Evolutionary conservation across 2,329 filamentous ascomycete genomes (phyloP).

Genomic region (Knufia petricola): DNA sequence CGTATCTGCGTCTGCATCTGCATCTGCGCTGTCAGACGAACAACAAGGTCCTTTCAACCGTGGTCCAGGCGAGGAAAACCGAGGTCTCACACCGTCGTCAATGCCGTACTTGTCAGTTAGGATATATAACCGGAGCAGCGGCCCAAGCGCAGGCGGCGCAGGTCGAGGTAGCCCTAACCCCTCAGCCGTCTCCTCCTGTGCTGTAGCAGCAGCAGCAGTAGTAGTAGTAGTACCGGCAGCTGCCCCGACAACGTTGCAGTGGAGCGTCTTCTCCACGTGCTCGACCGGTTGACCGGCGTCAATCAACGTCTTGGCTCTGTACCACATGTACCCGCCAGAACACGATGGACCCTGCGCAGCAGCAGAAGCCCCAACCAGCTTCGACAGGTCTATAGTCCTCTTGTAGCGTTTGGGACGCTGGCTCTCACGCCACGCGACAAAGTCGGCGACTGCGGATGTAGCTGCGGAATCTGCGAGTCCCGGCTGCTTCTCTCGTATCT

Average conservation of each 20-base stretch:
- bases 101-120: slow-evolving; percentile 15
- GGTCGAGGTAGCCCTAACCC: background rate
- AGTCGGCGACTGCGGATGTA: background rate
- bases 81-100: background rate
- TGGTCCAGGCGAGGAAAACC: too few relatives aligned
- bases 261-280: background rate
- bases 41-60: too few relatives aligned
- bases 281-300: too few relatives aligned
- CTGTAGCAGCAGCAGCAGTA: too few relatives aligned
- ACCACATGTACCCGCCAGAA: too few relatives aligned
- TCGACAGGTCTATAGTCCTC: background rate
- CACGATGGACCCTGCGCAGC: background rate
- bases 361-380: background rate
- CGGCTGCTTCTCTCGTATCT: background rate
- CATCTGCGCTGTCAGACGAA: background rate
- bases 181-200: background rate
- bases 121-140: slow-evolving; percentile 11
- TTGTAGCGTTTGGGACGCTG: slow-evolving; percentile 15
- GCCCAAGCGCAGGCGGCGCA: background rate
- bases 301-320: too few relatives aligned
- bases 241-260: background rate
- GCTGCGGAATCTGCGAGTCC: background rate
- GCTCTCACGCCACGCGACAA: background rate
- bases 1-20: background rate
- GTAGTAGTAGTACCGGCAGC: too few relatives aligned